These are phyloP conservation scores for Boletus vinaceobasis DNA, from an alignment of 768 basidiomycete genomes.

Conservation along the genomic window DNA sequence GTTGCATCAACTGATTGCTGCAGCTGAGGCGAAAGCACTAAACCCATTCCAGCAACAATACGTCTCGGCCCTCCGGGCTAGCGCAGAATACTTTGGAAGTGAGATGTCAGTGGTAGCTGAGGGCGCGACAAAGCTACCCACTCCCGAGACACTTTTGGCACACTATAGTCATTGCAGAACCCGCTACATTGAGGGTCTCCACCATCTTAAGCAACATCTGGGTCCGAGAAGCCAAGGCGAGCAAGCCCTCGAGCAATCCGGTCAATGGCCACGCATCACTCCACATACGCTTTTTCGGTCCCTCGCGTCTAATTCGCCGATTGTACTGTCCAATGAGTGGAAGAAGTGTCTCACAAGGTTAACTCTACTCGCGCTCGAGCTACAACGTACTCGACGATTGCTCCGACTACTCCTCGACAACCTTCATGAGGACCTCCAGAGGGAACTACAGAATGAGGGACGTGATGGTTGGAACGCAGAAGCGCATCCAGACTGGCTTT, in stretches of 20 bases:
- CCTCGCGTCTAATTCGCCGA: conserved; percentile 26
- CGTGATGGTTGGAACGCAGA: conserved; percentile 14
- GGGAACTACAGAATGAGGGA: conserved; percentile 26
- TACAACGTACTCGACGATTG: conserved; percentile 39
- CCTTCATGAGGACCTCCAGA: conserved; percentile 31
- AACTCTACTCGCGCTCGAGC: conserved; percentile 27
- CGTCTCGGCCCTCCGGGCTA: conserved; percentile 5
- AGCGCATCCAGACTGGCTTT: conserved; percentile 39
- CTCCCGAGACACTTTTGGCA: not conserved
- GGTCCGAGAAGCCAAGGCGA: conserved; percentile 19
- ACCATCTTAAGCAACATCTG: conserved; percentile 2
- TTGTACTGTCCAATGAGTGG: conserved; percentile 28
- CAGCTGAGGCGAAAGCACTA: conserved; percentile 1
- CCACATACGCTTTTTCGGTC: conserved; percentile 27
- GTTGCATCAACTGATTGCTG: conserved; percentile 6
- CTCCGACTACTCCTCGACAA: conserved; percentile 20
- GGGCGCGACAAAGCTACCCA: not conserved
- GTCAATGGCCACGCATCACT: conserved; percentile 40
- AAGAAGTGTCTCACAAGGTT: conserved; percentile 25
- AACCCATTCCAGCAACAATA: conserved; percentile 12
- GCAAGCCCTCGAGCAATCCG: conserved; percentile 13
- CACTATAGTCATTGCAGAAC: conserved; percentile 12
- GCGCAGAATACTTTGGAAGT: conserved; percentile 7
- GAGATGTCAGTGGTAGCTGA: not conserved
- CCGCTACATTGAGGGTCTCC: not conserved